Evolutionary conservation across 768 basidiomycete species (phyloP), one percentile per base, ranked within the genome.

Genomic region (Mrakia frigida): DNA sequence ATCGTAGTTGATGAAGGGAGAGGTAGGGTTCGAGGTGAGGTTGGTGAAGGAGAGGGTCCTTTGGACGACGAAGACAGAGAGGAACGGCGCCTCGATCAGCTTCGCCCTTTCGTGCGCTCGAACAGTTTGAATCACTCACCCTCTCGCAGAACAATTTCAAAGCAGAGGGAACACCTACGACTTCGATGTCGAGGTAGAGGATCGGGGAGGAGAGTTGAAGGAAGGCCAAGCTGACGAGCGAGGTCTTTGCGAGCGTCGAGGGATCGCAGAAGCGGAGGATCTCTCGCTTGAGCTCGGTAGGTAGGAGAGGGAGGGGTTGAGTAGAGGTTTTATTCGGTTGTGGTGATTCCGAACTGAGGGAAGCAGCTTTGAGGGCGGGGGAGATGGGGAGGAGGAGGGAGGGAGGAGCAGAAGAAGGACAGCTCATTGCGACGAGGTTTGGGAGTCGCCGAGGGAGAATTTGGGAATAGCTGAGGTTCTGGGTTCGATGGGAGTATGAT

Each of bases 231-330:
- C 28, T 56, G 56, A 56, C 56, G 56, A 56, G 56, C 25, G 56
- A 56, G 56, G 56, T 28, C 25, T 25, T 56, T 11, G 56, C 56
- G 56, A 56, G 56, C 2, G 56, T 56, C 9, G 56, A 28, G 28
- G 56, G 56, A 28, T n/a, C 25, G 56, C 56, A 56, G n/a, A 56
- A 28, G 56, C 56, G 56, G n/a, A 56, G 56, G 56, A 56, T 56
- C 25, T 7, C 56, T 14, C 13, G 1, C 25, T 56, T 56, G 56
- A 56, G 56, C n/a, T 56, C n/a, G n/a, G 9, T 28, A 10, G 56
- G 56, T 3, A 56, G n/a, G n/a, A 9, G 23, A 25, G 56, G 56
- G 18, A 28, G 56, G 46, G 18, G 46, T 50, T 18, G 39, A 41
- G 39, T 5, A 41, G 39, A 11, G 39, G 39, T 11, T 41, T 5